phyloP scores from a whole-genome alignment of 176 grass and related monocot species.

The Rhynchospora breviuscula region DNA sequence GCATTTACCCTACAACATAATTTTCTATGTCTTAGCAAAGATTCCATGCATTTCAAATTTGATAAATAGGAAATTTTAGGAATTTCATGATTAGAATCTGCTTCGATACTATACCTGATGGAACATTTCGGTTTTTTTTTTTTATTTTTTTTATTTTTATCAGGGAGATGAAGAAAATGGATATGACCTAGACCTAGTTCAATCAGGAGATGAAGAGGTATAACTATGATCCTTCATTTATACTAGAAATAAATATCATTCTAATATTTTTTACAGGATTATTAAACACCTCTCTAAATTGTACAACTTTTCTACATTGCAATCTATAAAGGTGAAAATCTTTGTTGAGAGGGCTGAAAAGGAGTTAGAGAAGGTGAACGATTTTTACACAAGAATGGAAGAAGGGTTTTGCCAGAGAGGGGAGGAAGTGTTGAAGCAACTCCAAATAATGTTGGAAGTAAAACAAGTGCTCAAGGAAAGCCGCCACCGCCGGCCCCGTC shows the following conservation, averaged over 20 bases:
- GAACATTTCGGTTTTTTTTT: not conserved
- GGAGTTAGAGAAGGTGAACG: constrained; percentile 79
- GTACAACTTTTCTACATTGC: not conserved
- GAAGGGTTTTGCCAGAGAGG: constrained; percentile 53
- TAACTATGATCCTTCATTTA: constrained; percentile 1
- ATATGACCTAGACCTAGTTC: constrained; percentile 45
- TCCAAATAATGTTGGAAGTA: constrained; percentile 64
- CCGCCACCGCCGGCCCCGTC: constrained; percentile 18
- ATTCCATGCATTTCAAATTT: constrained; percentile 1
- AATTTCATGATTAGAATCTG: not conserved
- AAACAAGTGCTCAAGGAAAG: constrained; percentile 64
- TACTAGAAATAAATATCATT: not conserved
- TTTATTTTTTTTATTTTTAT: too few relatives aligned
- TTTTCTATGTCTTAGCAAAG: not conserved
- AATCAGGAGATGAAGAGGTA: constrained; percentile 59
- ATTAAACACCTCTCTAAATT: not conserved
- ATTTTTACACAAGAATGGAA: constrained; percentile 59
- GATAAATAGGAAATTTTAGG: not conserved
- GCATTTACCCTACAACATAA: not conserved
- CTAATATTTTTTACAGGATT: not conserved
- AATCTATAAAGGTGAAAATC: constrained; percentile 39
- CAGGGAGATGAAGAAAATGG: constrained; percentile 35
- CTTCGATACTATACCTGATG: not conserved
- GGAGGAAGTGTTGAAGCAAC: constrained; percentile 54
- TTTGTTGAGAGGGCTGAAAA: constrained; percentile 62